Evolutionary conservation across 768 basidiomycete genomes (phyloP), one percentile per base, ranked within the genome.

Genomic region (Pleurotus platypus): DNA sequence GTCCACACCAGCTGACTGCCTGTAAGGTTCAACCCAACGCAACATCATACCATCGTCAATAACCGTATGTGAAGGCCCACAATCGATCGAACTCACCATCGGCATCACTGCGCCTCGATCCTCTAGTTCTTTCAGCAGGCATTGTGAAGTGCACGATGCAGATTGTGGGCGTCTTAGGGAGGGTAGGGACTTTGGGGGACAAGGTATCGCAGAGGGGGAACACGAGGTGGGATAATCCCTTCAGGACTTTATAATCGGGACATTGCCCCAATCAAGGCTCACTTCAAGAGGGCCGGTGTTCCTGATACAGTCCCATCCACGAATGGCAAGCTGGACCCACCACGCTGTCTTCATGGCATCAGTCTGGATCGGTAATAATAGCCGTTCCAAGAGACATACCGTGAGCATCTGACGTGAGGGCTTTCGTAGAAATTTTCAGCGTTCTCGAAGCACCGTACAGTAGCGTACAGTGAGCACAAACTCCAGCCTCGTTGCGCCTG

Each of bases 1-100:
- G 77, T 72, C 82, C 80, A 83, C 37, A 74, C 75, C 48, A 80
- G 70, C 50, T 76, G 76, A 57, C 70, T 68, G 57, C 69, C 78
- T 78, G 62, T n/a, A 38, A 51, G 53, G 57, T 61, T 55, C 22
- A 4, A 50, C 27, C 22, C 24, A 20, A 27, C 27, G 7, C n/a
- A 30, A 30, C 26, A 51, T 51, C 49, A 43, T 42, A 26, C 8
- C 54, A 59, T 56, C 51, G 54, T 61, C 15, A 48, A 39, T 22
- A 22, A 12, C 15, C 43, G 54, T 27, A 48, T 56, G 56, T 20
- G 49, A 20, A 46, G 57, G 12, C 22, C 16, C 45, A 20, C n/a
- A 27, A 13, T 54, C 35, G 46, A n/a, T 42, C 57, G 46, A 65
- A 68, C 67, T 66, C 58, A 77, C 79, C 72, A 50, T 77, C 73